A percentile compares a stretch with the other conserved stretches of the same genome.
Conservation (phyloP, 1,139 yeast species). For the Blastobotrys ciferrii region DNA sequence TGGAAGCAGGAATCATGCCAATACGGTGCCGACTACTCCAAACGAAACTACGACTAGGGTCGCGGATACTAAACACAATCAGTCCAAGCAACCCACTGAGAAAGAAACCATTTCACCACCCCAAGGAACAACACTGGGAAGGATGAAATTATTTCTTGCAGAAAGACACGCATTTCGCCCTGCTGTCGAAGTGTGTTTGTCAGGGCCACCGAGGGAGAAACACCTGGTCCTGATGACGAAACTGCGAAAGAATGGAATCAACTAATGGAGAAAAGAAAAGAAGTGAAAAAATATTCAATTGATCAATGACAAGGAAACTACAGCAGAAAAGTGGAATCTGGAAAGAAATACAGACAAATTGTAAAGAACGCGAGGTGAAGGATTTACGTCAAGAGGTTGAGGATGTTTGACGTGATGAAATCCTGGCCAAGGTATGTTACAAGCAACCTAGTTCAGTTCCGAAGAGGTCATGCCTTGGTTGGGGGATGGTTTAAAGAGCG, state of each 20-base stretch:
- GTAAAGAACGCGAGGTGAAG: neutral
- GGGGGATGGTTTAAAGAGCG: neutral
- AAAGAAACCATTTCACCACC: neutral
- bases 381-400: neutral
- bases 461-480: conserved; percentile 2
- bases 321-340: neutral
- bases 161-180: neutral
- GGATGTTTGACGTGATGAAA: neutral
- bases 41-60: neutral
- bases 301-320: neutral
- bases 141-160: neutral
- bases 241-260: neutral
- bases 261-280: neutral
- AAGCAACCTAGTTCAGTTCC: neutral
- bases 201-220: neutral
- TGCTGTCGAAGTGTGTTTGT: neutral
- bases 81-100: neutral
- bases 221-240: neutral
- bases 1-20: conserved; percentile 1
- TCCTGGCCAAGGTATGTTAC: neutral
- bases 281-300: neutral
- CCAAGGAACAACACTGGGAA: neutral
- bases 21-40: neutral
- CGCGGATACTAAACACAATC: neutral
- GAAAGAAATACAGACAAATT: neutral